Evolutionary conservation across 257 asterid species (phyloP).

Genomic region (Solanum piurae): DNA sequence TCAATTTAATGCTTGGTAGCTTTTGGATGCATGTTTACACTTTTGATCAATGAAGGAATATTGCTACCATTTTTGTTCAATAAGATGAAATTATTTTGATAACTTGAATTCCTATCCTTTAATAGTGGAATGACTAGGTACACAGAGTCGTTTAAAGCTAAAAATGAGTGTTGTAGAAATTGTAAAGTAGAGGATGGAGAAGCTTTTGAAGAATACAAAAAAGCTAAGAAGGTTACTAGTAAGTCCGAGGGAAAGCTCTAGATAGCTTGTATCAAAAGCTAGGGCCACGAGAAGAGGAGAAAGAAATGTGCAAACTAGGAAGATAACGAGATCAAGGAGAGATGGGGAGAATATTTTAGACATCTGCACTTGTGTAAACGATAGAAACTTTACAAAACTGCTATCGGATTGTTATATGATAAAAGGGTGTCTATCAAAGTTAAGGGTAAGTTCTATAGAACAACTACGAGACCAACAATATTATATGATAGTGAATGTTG

Average conservation of each 20-base stretch:
- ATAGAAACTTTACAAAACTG: background rate
- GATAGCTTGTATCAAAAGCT: background rate
- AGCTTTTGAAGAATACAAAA: background rate
- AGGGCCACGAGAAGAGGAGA: background rate
- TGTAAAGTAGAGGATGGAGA: background rate
- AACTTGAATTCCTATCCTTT: background rate
- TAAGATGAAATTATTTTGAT: background rate
- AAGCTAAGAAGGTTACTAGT: background rate
- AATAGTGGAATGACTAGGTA: background rate
- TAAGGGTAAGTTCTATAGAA: no score
- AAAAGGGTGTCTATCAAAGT: background rate
- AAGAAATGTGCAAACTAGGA: background rate
- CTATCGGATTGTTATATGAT: background rate
- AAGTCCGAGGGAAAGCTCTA: background rate
- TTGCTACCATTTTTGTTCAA: background rate
- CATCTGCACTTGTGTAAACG: no score
- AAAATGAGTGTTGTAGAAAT: background rate
- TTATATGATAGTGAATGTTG: no score
- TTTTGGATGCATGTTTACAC: background rate
- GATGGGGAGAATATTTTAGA: no score
- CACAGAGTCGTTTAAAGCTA: background rate
- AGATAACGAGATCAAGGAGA: no score
- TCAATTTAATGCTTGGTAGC: background rate
- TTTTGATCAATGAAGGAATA: background rate
- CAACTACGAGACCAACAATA: no score